These are phyloP conservation scores for Dentiscutata heterogama DNA, from an alignment of 371 early-diverging fungal species.

Conservation along the genomic window DNA sequence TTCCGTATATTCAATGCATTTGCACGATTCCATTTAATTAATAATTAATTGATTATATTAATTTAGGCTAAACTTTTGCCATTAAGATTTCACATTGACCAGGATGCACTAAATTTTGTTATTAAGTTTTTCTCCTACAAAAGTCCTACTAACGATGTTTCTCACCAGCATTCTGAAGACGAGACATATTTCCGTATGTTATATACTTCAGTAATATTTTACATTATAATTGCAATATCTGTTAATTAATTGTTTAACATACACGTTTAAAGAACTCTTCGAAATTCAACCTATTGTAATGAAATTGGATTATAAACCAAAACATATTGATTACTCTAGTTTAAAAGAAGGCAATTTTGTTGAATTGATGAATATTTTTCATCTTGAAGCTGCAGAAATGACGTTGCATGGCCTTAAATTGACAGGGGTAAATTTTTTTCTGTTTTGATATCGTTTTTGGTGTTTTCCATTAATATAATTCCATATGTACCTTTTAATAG, in stretches of 20 bases:
- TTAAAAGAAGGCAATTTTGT: conserved; percentile 80
- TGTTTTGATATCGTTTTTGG: conserved; percentile 11
- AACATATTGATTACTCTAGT: conserved; percentile 81
- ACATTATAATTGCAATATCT: background rate
- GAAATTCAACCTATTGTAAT: conserved; percentile 81
- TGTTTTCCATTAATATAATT: conserved; percentile 1
- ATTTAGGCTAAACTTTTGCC: conserved; percentile 76
- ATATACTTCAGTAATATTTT: background rate
- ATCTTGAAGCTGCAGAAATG: conserved; percentile 92
- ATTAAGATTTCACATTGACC: conserved; percentile 90
- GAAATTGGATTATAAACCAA: conserved; percentile 97
- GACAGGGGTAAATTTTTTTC: conserved; percentile 68
- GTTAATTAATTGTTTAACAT: conserved; percentile 45
- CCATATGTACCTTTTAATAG: conserved; percentile 25
- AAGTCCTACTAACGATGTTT: background rate
- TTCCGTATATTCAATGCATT: conserved; percentile 8
- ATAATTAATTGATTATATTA: background rate
- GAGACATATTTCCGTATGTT: conserved; percentile 74
- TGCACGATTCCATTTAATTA: background rate
- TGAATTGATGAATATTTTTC: conserved; percentile 94
- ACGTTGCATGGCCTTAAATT: conserved; percentile 78
- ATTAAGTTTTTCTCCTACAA: conserved; percentile 76
- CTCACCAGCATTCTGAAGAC: conserved; percentile 34
- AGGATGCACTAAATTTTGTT: conserved; percentile 91
- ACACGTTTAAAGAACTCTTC: conserved; percentile 61